Evolutionary conservation across 75 land plant species (phyloP).

Genomic region (Chamaecyparis obtusa): DNA sequence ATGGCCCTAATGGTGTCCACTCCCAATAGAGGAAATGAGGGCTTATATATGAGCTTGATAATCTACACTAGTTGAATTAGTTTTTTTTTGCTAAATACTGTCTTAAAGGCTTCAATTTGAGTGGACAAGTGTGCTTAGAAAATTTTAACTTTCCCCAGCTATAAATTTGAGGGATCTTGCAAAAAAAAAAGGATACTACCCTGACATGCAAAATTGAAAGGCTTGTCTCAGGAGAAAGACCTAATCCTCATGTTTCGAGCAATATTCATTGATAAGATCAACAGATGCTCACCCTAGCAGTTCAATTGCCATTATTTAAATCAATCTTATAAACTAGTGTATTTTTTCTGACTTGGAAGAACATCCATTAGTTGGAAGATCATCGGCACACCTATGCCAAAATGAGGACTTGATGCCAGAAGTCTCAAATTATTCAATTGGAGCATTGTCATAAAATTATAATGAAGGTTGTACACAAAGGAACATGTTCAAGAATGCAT

Average conservation of each 20-base stretch:
- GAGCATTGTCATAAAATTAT: not conserved
- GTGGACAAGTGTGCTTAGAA: not conserved
- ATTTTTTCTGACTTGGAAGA: not conserved
- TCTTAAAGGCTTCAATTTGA: not conserved
- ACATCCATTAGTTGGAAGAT: too few species aligned
- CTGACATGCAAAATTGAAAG: not conserved
- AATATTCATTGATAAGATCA: not conserved
- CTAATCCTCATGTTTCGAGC: not conserved
- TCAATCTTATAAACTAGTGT: not conserved
- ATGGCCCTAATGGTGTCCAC: not conserved
- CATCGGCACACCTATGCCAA: not conserved
- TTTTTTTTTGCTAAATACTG: not conserved
- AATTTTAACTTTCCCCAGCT: not conserved
- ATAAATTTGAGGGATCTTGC: not conserved
- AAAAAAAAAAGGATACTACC: not conserved
- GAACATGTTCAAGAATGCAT: not conserved
- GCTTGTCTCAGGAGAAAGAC: not conserved
- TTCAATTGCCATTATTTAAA: not conserved
- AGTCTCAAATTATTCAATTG: not conserved
- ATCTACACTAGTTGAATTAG: not conserved
- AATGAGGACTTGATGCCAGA: not conserved
- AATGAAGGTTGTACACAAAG: not conserved
- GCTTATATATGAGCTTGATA: not conserved
- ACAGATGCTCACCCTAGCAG: not conserved
- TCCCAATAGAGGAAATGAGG: not conserved